Base-by-base conservation (phyloP, 2,329 filamentous ascomycete genomes). In the Epicoccum nigrum region DNA sequence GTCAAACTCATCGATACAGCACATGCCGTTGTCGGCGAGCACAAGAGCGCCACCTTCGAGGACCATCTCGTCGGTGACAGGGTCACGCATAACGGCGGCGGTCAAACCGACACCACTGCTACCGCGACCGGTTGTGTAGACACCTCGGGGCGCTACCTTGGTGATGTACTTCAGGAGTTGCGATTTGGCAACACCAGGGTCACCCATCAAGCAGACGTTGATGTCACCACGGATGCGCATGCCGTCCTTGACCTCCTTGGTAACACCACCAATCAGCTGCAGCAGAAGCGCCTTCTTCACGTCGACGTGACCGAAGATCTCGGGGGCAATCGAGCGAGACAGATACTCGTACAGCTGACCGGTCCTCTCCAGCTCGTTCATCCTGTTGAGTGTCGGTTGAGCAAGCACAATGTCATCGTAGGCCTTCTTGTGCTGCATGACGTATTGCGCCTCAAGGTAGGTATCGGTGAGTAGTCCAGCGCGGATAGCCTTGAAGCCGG, bases 191-290 rank as follows among this genome's bases (percentile, higher is more conserved):
- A 99, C 94, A 90, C 94, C 94, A 71, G 94, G 94, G 69, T 99
- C 94, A 82, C 94, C 94, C 94, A 99, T 99, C 68, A 99, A 79
- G 74, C 94, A 97, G 57, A 99, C 88, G 77, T 99, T 99, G 80
- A 99, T 96, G 70, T 99, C 94, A 66, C 94, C 94, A 82, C 94
- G 91, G 71, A 99, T 99, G 67, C 92, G 89, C 94, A 99, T 97
- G 54, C 94, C 94, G 68, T 99, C 94, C 44, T 92, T 92, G 83
- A 97, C 95, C 68, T 94, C 88, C 76, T 99, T 99, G 4, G 87
- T 94, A 1, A 97, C 93, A 78, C 94, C 94, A 55, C 94, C 94
- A 60, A 99, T 96, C 27, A 99, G 84, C 23, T 97, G 86, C 4
- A 99, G 81, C n/a, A 99, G 83, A 11, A 99, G 84, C 1, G 94